Base-by-base conservation (phyloP, 2,329 filamentous ascomycete species). In the Aspergillus quadrilineatus region DNA sequence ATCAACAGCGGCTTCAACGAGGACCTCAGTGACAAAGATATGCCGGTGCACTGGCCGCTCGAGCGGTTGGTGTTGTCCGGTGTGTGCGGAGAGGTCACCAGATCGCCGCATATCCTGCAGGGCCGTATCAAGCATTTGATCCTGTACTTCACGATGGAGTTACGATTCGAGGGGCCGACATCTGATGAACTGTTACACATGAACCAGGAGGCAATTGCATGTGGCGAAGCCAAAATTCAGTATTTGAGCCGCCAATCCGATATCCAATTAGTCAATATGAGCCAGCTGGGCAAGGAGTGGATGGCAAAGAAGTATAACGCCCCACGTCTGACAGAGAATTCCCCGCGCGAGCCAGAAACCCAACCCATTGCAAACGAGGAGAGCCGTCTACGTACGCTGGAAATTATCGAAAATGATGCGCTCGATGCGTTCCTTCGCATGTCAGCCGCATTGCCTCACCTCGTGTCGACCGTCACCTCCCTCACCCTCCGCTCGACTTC, bases 321-420 rank as follows among this genome's bases (percentile, higher is more conserved):
- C 17, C 10, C 42, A 1, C 9, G 17, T 44, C 45, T 3, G 26
- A 37, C 22, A 8, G 45, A n/a, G 30, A 37, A n/a, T 2, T 2
- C 47, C 26, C 10, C 29, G 34, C n/a, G n/a, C 30, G 39, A 52
- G 8, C 22, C 50, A 6, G 48, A 52, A 15, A 47, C 28, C 17
- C 48, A 10, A 7, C 28, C 37, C 22, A 6, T 52, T 1, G 30
- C 45, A 17, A 34, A 26, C 4, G 14, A 50, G 14, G 26, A 41
- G 26, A 36, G 44, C 43, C 51, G 28, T 17, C 37, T 68, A n/a
- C 29, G 44, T 6, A 65, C 50, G 4, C 36, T 69, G 12, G 67
- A 69, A 26, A 69, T 69, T 28, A 50, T 63, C n/a, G 63, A 68
- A 34, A 67, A 68, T 34, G 66, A 68, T 22, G 62, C 65, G 1